Conservation (phyloP, 2,329 filamentous ascomycete genomes). For the Hymenotorrendiella dingleyae region DNA sequence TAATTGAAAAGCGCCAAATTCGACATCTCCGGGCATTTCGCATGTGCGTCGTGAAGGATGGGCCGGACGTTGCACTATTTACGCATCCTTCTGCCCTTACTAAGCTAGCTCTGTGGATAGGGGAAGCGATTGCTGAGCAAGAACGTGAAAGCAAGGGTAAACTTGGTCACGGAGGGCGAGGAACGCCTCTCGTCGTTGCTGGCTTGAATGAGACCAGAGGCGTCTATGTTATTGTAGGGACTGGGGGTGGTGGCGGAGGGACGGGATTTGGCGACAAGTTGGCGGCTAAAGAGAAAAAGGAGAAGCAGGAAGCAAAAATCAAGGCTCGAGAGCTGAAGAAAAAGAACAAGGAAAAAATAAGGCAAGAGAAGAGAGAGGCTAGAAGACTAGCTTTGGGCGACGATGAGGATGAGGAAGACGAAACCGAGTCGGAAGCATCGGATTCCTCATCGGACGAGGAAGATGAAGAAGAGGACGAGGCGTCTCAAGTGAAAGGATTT, state of each 20-base stretch:
- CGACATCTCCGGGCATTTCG: conserved; percentile 88
- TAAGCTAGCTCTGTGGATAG: conserved; percentile 90
- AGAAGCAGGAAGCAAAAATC: conserved; percentile 57
- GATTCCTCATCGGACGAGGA: conserved; percentile 41
- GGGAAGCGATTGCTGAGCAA: conserved; percentile 84
- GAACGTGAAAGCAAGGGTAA: conserved; percentile 72
- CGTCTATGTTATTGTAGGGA: conserved; percentile 89
- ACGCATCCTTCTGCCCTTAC: conserved; percentile 88
- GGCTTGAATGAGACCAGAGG: conserved; percentile 81
- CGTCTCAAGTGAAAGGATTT: conserved; percentile 55
- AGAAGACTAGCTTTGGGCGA: conserved; percentile 46
- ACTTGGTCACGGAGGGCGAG: conserved; percentile 60
- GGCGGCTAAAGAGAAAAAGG: conserved; percentile 55
- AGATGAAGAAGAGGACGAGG: conserved; percentile 49
- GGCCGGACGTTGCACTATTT: conserved; percentile 85
- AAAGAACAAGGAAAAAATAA: conserved; percentile 50
- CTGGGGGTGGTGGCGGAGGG: conserved; percentile 69
- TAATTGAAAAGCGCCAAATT: conserved; percentile 92
- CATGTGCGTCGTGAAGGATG: conserved; percentile 93
- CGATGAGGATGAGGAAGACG: conserved; percentile 44
- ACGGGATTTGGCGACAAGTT: conserved; percentile 63
- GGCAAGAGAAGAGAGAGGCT: conserved; percentile 55
- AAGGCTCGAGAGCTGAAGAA: conserved; percentile 55
- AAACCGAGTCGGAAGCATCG: conserved; percentile 45
- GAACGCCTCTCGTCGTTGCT: conserved; percentile 83